Percentiles rank a stretch among this genome's conserved stretches.
Conservation (phyloP, 495 filamentous ascomycete genomes). For the Aspergillus nidulans region DNA sequence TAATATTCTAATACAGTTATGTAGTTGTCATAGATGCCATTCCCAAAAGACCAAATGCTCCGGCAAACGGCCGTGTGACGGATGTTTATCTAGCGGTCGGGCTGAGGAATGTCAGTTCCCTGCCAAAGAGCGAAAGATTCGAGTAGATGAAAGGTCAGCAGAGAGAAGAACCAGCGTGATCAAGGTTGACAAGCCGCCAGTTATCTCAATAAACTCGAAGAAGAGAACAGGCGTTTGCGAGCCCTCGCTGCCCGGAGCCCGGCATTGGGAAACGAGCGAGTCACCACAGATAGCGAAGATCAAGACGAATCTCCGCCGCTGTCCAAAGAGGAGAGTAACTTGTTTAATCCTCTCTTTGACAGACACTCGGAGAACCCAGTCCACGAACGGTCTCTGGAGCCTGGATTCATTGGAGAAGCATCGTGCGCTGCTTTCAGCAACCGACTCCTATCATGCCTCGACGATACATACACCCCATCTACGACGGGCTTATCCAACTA, state of each 20-base stretch:
- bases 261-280: neutral
- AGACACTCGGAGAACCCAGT: slow-evolving; percentile 1
- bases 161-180: neutral
- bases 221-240: slow-evolving; percentile 5
- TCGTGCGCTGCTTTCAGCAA: slow-evolving; percentile 14
- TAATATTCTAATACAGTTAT: neutral
- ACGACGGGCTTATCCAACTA: slow-evolving; percentile 11
- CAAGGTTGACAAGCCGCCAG: neutral
- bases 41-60: slow-evolving; percentile 22
- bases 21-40: slow-evolving; percentile 21
- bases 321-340: slow-evolving; percentile 8
- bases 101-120: slow-evolving; percentile 17
- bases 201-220: slow-evolving; percentile 11
- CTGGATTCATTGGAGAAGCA: slow-evolving; percentile 12
- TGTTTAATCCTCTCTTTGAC: slow-evolving; percentile 12
- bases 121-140: slow-evolving; percentile 16
- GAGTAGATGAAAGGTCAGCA: slow-evolving; percentile 15
- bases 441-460: slow-evolving; percentile 9
- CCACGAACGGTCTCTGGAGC: slow-evolving; percentile 6
- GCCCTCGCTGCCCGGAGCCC: slow-evolving; percentile 1
- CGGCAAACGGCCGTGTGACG: slow-evolving; percentile 13
- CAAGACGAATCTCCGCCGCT: slow-evolving; percentile 6
- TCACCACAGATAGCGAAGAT: slow-evolving; percentile 1
- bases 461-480: slow-evolving; percentile 7
- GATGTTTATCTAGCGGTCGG: slow-evolving; percentile 6